Percentiles rank a stretch among this genome's conserved stretches.
Conservation (phyloP, 176 grass and related monocot genomes). For the Aegilops tauschii region DNA sequence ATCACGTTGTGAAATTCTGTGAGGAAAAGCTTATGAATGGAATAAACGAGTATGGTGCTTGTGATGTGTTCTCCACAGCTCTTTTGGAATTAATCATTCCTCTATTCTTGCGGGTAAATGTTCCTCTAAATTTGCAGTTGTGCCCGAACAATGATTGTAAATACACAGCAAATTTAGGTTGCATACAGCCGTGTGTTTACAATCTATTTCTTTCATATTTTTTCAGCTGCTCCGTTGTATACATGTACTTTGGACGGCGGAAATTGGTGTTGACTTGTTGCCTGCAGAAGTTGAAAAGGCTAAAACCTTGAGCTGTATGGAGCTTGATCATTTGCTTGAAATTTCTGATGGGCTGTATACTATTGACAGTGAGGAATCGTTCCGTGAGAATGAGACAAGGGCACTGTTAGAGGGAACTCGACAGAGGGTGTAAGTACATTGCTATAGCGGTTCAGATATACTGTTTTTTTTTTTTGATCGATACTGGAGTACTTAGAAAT, state of each 20-base stretch:
- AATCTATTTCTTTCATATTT: neutral
- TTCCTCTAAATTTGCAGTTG: neutral
- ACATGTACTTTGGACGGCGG: conserved; percentile 40
- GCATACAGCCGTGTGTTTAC: neutral
- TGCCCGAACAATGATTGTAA: neutral
- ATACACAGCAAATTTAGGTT: neutral
- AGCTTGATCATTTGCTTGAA: conserved; percentile 52
- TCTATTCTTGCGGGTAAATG: conserved; percentile 49
- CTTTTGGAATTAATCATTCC: conserved; percentile 58
- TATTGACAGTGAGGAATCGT: conserved; percentile 24
- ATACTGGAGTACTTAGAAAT: neutral
- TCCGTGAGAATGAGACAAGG: conserved; percentile 47
- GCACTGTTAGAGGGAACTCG: conserved; percentile 61
- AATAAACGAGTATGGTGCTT: neutral
- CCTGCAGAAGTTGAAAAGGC: conserved; percentile 37
- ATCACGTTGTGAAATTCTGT: neutral
- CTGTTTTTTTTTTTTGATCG: neutral
- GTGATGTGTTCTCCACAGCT: conserved; percentile 39
- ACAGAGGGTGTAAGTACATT: conserved; percentile 45
- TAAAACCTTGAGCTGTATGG: conserved; percentile 48
- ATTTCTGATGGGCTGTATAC: conserved; percentile 37
- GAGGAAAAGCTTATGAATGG: neutral
- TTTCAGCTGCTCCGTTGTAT: conserved; percentile 56
- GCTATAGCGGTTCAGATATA: neutral
- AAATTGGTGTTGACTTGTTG: conserved; percentile 29